Percentiles rank a stretch among this genome's conserved stretches.
These are phyloP conservation scores for Narthecium ossifragum DNA, from an alignment of 106 monocot species.

Conservation along the genomic window DNA sequence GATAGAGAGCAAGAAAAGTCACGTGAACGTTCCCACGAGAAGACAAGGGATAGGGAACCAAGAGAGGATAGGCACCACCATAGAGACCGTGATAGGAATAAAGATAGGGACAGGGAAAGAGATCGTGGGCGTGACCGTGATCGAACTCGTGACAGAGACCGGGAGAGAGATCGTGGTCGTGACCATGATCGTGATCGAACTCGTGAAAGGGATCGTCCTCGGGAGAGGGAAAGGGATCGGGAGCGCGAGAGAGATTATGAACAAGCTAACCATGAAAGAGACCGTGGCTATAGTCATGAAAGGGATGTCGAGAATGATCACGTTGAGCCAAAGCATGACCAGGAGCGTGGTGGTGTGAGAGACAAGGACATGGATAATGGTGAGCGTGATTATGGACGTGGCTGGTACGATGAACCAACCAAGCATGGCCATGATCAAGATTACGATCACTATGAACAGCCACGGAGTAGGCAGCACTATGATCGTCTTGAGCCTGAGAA, in stretches of 20 bases:
- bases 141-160: slow-evolving; percentile 20
- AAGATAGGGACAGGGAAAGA: slow-evolving; percentile 38
- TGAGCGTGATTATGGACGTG: slow-evolving; percentile 19
- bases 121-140: slow-evolving; percentile 42
- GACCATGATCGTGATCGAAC: slow-evolving; percentile 26
- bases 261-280: slow-evolving; percentile 5
- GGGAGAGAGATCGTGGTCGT: slow-evolving; percentile 45
- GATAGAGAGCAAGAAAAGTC: slow-evolving; percentile 11
- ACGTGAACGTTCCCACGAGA: slow-evolving; percentile 17
- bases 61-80: slow-evolving; percentile 16
- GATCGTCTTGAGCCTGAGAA: slow-evolving; percentile 7
- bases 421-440: slow-evolving; percentile 22
- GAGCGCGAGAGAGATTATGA: slow-evolving; percentile 25
- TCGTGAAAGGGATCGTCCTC: slow-evolving; percentile 23
- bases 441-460: slow-evolving; percentile 17
- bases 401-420: slow-evolving; percentile 13
- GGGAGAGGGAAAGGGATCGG: slow-evolving; percentile 36
- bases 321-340: slow-evolving; percentile 22
- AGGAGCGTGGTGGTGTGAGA: slow-evolving; percentile 14
- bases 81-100: slow-evolving; percentile 30
- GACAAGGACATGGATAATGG: slow-evolving; percentile 26
- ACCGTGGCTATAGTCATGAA: slow-evolving; percentile 22
- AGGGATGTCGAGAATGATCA: slow-evolving; percentile 29
- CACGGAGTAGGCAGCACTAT: background rate
- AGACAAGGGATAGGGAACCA: slow-evolving; percentile 24